Evolutionary conservation across 2,329 filamentous ascomycete species (phyloP), one percentile per base, ranked within the genome.

Genomic region (Fusarium nanum): DNA sequence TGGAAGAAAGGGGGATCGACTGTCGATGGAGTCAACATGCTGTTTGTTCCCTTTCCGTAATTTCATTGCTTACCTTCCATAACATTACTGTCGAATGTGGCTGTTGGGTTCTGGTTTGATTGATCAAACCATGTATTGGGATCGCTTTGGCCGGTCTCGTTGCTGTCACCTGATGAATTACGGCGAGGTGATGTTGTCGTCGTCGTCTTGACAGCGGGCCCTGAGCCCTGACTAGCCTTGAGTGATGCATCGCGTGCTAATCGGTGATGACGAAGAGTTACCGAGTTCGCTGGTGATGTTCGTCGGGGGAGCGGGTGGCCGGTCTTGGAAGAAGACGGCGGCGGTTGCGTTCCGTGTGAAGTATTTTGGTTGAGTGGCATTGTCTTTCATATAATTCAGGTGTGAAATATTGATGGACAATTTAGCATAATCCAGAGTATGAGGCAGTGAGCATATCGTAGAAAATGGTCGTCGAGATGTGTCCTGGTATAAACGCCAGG

Each of bases 1-100:
- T 87, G 86, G 49, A 82, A 88, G 56, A 88, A 88, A 0, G 86
- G 86, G 5, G 86, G 84, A 45, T 88, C 86, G 18, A 86, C 81
- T 84, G 13, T 46, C 5, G 47, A 23, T 32, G 4, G 12, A 12
- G 20, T 74, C 20, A 72, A 66, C 40, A 18, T 32, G 12, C 3
- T 46, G n/a, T 11, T 22, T n/a, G 27, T 27, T 25, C 20, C 14
- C 8, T 25, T 55, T 11, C n/a, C 11, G 10, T 7, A 5, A 4
- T 6, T 13, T 18, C 3, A 13, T 11, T 3, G 48, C 78, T 73
- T 73, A 84, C 83, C 81, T 70, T 88, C 86, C 84, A 88, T 87
- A 6, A 77, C 71, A 22, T 73, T 78, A 25, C 79, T 77, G 30
- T 84, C 81, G 48, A 82, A 82, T 1, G 78, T 79, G 13, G 79